phyloP scores from a whole-genome alignment of 306 rosid species.

The Medicago arabica region DNA sequence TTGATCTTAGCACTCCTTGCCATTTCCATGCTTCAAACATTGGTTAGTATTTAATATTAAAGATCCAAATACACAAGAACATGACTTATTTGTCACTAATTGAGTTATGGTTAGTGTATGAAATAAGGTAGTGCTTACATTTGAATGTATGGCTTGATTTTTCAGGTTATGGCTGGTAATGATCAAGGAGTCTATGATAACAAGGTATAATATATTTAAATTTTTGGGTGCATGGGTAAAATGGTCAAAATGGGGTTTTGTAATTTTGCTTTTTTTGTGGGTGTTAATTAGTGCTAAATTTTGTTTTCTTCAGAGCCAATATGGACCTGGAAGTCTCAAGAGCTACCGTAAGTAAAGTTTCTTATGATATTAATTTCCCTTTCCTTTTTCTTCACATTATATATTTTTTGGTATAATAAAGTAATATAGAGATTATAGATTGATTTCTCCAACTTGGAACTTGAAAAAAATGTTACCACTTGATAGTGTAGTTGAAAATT shows the following conservation, averaged over 20 bases:
- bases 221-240: neutral
- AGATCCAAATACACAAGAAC: neutral
- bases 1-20: constrained; percentile 48
- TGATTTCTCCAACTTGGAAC: neutral
- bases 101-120: neutral
- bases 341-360: constrained; percentile 44
- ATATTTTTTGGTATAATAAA: neutral
- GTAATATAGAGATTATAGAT: too few relatives aligned
- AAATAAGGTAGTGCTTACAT: neutral
- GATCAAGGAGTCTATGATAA: constrained; percentile 34
- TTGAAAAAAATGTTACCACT: neutral
- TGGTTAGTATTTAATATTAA: constrained; percentile 36
- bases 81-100: neutral
- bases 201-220: constrained; percentile 28
- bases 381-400: neutral
- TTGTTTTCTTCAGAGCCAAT: constrained; percentile 40
- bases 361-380: neutral
- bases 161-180: constrained; percentile 47
- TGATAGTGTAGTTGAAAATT: neutral
- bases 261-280: neutral
- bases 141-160: constrained; percentile 30
- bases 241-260: neutral
- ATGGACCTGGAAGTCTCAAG: constrained; percentile 47
- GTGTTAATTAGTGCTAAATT: constrained; percentile 25
- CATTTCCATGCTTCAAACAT: constrained; percentile 48